Conservation (phyloP, 495 filamentous ascomycete species). For the Parmelia sp. region DNA sequence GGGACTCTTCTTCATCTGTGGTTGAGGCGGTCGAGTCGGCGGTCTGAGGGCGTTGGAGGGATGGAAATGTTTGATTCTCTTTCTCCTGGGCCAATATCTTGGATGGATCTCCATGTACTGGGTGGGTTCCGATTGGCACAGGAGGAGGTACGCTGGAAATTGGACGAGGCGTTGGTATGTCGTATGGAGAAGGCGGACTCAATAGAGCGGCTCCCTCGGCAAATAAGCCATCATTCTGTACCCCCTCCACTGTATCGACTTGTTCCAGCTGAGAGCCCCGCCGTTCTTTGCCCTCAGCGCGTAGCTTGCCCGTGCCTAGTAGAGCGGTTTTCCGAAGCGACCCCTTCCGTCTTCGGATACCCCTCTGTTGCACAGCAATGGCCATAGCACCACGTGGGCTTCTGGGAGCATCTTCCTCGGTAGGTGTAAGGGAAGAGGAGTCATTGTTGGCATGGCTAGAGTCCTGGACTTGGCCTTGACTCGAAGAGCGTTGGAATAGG, state of each 20-base stretch:
- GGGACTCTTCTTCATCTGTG: slow-evolving; percentile 72
- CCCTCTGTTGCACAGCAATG: slow-evolving; percentile 53
- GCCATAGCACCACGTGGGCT: slow-evolving; percentile 49
- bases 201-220: slow-evolving; percentile 7
- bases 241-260: slow-evolving; percentile 41
- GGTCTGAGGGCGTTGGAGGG: slow-evolving; percentile 37
- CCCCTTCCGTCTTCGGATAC: slow-evolving; percentile 68
- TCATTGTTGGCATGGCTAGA: slow-evolving; percentile 27
- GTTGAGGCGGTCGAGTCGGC: slow-evolving; percentile 47
- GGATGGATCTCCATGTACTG: slow-evolving; percentile 17
- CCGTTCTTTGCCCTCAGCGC: slow-evolving; percentile 41
- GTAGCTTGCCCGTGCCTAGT: slow-evolving; percentile 59
- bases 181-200: slow-evolving; percentile 19
- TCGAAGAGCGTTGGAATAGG: slow-evolving; percentile 37
- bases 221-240: slow-evolving; percentile 9
- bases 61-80: slow-evolving; percentile 41
- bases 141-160: slow-evolving; percentile 22
- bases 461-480: slow-evolving; percentile 1
- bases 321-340: slow-evolving; percentile 76
- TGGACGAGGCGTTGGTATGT: slow-evolving; percentile 23
- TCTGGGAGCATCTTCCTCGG: slow-evolving; percentile 12
- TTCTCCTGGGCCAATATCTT: slow-evolving; percentile 47
- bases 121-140: slow-evolving; percentile 25
- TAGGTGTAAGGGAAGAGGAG: slow-evolving; percentile 1
- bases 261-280: slow-evolving; percentile 34